Evolutionary conservation across 163 green algal species (phyloP).

Genomic region (Picocystis sp.): DNA sequence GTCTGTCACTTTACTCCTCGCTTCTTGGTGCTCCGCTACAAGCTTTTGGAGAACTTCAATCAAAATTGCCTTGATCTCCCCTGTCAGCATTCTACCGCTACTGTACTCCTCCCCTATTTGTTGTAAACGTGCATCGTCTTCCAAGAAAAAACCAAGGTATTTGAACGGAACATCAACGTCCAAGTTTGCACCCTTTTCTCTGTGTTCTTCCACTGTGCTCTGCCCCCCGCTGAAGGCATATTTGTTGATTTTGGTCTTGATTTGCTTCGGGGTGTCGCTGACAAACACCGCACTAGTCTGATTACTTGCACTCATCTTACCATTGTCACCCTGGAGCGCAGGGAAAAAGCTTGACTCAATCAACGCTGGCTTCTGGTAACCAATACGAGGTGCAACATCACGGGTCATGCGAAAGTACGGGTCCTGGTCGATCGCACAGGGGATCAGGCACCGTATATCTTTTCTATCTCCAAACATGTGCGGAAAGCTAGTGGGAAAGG

Average conservation of each 20-base stretch:
- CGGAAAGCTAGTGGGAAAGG: slow-evolving; percentile 81
- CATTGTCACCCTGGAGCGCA: slow-evolving; percentile 80
- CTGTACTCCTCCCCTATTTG: slow-evolving; percentile 76
- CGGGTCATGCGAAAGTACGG: slow-evolving; percentile 97
- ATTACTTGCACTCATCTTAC: slow-evolving; percentile 92
- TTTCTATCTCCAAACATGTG: slow-evolving; percentile 82
- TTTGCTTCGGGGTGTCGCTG: slow-evolving; percentile 79
- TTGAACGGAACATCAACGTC: slow-evolving; percentile 88
- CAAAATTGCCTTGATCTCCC: slow-evolving; percentile 77
- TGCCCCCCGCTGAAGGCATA: slow-evolving; percentile 86
- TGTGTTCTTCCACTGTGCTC: slow-evolving; percentile 77
- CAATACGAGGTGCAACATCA: slow-evolving; percentile 74
- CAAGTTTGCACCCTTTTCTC: slow-evolving; percentile 67
- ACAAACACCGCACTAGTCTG: slow-evolving; percentile 82
- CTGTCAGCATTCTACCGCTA: slow-evolving; percentile 79
- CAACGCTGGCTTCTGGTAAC: slow-evolving; percentile 78
- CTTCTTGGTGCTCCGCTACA: slow-evolving; percentile 47
- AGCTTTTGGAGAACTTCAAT: slow-evolving; percentile 47
- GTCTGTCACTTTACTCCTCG: slow-evolving; percentile 54
- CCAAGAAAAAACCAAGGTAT: slow-evolving; percentile 96
- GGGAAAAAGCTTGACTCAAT: slow-evolving; percentile 97
- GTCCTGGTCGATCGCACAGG: slow-evolving; percentile 86
- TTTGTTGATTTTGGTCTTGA: slow-evolving; percentile 88
- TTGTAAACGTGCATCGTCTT: slow-evolving; percentile 67
- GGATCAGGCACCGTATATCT: slow-evolving; percentile 57